Percentiles rank a stretch among this genome's conserved stretches.
These are phyloP conservation scores for Orbilia javanica DNA, from an alignment of 2,329 filamentous ascomycete species.

Conservation along the genomic window DNA sequence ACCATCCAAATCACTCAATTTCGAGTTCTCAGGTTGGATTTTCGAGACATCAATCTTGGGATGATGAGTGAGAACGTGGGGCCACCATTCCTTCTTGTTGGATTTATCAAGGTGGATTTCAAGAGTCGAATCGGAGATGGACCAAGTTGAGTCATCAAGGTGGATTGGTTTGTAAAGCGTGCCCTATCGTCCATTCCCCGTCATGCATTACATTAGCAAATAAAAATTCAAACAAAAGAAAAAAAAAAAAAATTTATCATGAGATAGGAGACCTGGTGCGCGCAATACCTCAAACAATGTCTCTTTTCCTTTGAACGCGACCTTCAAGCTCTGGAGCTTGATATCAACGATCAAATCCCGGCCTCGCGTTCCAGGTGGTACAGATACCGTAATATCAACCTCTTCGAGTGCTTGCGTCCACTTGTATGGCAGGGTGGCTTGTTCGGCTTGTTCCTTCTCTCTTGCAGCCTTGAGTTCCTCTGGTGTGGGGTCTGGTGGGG, in stretches of 20 bases:
- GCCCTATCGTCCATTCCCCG: constrained; percentile 75
- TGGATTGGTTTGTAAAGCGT: constrained; percentile 82
- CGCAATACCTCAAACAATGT: constrained; percentile 73
- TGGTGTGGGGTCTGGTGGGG: constrained; percentile 55
- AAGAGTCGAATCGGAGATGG: constrained; percentile 81
- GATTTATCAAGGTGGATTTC: constrained; percentile 92
- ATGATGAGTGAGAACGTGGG: constrained; percentile 86
- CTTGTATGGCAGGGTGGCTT: constrained; percentile 92
- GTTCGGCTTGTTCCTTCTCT: constrained; percentile 85
- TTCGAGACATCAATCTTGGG: constrained; percentile 95
- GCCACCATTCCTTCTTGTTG: constrained; percentile 99
- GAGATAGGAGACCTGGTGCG: too few relatives aligned
- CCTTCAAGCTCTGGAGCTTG: constrained; percentile 80
- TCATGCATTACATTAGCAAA: neutral
- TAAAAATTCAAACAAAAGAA: too few relatives aligned
- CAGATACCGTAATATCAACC: constrained; percentile 80
- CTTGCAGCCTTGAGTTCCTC: constrained; percentile 69
- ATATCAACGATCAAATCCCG: constrained; percentile 86
- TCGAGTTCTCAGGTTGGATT: constrained; percentile 92
- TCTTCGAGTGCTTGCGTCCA: constrained; percentile 95
- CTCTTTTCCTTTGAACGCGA: constrained; percentile 88
- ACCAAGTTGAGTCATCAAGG: constrained; percentile 94
- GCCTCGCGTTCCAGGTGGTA: constrained; percentile 86
- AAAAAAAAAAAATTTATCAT: too few relatives aligned
- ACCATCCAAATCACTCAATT: constrained; percentile 90